Evolutionary conservation across 2,329 filamentous ascomycete genomes (phyloP), one percentile per base, ranked within the genome.

Genomic region (Epicoccum sorghinum): DNA sequence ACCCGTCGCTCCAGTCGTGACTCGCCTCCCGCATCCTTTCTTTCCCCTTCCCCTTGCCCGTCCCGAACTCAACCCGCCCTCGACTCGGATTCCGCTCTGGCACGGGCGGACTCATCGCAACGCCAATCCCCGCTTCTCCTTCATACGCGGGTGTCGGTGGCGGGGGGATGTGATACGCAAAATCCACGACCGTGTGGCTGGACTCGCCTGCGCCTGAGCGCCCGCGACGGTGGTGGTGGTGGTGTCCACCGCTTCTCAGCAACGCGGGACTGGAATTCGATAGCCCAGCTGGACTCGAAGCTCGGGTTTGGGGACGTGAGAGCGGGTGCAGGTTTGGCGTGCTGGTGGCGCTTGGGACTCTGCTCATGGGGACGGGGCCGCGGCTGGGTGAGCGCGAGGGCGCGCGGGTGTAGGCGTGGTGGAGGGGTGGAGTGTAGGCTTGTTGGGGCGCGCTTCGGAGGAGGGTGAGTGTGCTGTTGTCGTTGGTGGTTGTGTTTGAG

Each of bases 391-490:
- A 48, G n/a, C 51, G 23, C 6, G 51, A 54, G 7, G 32, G 7
- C 13, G 32, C 9, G 32, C 32, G 32, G 32, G 23, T 13, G 35
- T 39, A 43, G 13, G 43, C 32, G 39, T 44, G 47, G 3, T 30
- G 18, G 18, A 18, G 18, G 18, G 18, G 18, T 18, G 18, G 18
- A 3, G 18, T 18, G 18, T 18, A 18, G 18, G 18, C 3, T 18
- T 18, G 18, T 18, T 18, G 35, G 13, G 40, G 27, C 10, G 32
- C 7, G 4, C 23, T 39, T 2, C 33, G 35, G 12, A 54, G 27
- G n/a, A 54, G 51, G 14, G 32, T 54, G 2, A 36, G 18, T 4
- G 51, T 54, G 40, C 51, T 54, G 12, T 10, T 45, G 22, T 54
- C 40, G 13, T 14, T 36, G 12, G 27, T 44, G 22, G 18, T 9